These are phyloP conservation scores for Scheffersomyces illinoinensis DNA, from an alignment of 1,139 yeast genomes.

Conservation along the genomic window DNA sequence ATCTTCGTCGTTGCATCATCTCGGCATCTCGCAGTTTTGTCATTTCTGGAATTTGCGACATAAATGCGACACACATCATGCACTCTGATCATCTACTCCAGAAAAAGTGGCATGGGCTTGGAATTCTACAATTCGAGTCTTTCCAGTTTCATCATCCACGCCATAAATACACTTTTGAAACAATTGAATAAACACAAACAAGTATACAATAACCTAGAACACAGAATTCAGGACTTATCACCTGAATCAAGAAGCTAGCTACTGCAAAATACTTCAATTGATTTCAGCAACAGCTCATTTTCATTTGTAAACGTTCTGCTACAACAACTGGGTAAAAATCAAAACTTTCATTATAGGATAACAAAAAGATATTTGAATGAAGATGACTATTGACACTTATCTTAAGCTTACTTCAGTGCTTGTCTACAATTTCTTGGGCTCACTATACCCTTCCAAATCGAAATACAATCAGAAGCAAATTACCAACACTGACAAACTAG, in stretches of 20 bases:
- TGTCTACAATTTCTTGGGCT: constrained; percentile 26
- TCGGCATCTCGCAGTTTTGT: not conserved
- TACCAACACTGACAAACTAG: constrained; percentile 10
- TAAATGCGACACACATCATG: not conserved
- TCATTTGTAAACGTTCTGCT: not conserved
- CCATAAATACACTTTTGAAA: not conserved
- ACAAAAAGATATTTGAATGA: not conserved
- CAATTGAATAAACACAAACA: not conserved
- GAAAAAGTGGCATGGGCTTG: not conserved
- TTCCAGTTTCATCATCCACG: not conserved
- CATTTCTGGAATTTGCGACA: not conserved
- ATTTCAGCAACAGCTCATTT: too few species aligned
- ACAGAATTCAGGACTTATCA: not conserved
- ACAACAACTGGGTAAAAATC: not conserved
- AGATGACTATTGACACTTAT: constrained; percentile 18
- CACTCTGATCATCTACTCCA: not conserved
- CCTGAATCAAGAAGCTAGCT: not conserved
- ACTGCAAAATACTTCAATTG: not conserved
- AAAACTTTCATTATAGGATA: not conserved
- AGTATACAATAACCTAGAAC: not conserved
- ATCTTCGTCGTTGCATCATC: too few species aligned
- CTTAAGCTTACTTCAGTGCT: constrained; percentile 27
- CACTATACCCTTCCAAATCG: constrained; percentile 10
- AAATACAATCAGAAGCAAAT: constrained; percentile 9
- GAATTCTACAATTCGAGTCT: not conserved